Conservation (phyloP, 2,329 filamentous ascomycete species). For the Macroventuria anomochaeta region DNA sequence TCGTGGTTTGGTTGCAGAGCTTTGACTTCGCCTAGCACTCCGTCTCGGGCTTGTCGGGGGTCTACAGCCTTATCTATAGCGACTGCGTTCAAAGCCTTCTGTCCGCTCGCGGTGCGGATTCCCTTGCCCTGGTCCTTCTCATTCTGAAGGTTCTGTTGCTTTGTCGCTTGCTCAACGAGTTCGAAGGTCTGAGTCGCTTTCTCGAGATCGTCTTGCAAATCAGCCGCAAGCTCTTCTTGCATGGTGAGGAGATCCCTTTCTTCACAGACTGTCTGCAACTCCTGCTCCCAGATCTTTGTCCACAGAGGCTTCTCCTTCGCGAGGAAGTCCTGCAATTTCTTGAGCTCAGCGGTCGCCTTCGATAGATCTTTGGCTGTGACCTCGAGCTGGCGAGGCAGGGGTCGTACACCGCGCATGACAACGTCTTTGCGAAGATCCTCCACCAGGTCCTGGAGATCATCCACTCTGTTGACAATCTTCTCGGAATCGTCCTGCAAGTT, state of each 20-base stretch:
- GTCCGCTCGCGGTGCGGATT: conserved; percentile 58
- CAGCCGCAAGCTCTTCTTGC: conserved; percentile 92
- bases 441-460: conserved; percentile 95
- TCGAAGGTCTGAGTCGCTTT: conserved; percentile 93
- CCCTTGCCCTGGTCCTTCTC: conserved; percentile 60
- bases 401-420: conserved; percentile 88
- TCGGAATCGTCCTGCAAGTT: conserved; percentile 86
- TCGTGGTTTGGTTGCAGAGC: conserved; percentile 95
- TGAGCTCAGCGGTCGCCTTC: conserved; percentile 80
- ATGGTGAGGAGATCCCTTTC: conserved; percentile 93
- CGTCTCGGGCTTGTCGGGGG: conserved; percentile 84
- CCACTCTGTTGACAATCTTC: conserved; percentile 86
- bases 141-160: conserved; percentile 86
- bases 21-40: conserved; percentile 88
- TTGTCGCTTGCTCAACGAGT: conserved; percentile 96
- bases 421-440: conserved; percentile 98
- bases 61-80: conserved; percentile 63
- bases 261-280: conserved; percentile 93
- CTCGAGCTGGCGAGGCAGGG: conserved; percentile 88
- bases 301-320: conserved; percentile 91
- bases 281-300: conserved; percentile 99
- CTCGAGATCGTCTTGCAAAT: conserved; percentile 92
- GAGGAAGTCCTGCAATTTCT: conserved; percentile 92
- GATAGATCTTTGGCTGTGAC: conserved; percentile 87
- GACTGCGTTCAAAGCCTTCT: conserved; percentile 43